These are phyloP conservation scores for Lathyrus oleraceus DNA, from an alignment of 306 rosid species.

Conservation along the genomic window DNA sequence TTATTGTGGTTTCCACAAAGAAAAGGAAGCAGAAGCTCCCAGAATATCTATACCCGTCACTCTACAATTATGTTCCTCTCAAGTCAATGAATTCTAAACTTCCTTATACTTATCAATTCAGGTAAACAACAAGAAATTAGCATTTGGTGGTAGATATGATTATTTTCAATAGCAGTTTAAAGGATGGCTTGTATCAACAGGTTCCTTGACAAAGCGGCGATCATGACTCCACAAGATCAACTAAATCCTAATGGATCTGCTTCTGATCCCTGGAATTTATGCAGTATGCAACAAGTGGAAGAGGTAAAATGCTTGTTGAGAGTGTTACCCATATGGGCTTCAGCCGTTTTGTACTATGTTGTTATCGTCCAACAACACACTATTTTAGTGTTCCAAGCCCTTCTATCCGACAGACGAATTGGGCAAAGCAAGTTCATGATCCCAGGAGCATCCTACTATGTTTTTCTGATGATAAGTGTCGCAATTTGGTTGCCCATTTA, in stretches of 20 bases:
- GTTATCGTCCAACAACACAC: conserved; percentile 66
- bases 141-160: conserved; percentile 29
- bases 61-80: conserved; percentile 55
- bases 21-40: conserved; percentile 55
- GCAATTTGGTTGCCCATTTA: conserved; percentile 71
- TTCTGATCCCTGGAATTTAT: conserved; percentile 71
- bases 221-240: conserved; percentile 54
- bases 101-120: conserved; percentile 67
- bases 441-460: conserved; percentile 77
- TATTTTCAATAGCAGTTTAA: neutral
- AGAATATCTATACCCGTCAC: conserved; percentile 55
- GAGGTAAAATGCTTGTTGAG: conserved; percentile 77
- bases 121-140: conserved; percentile 45
- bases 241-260: conserved; percentile 71
- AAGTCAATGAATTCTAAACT: conserved; percentile 64
- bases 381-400: conserved; percentile 77
- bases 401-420: conserved; percentile 60
- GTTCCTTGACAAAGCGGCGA: conserved; percentile 82
- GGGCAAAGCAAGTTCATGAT: conserved; percentile 57
- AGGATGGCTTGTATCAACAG: conserved; percentile 54
- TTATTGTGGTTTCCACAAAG: conserved; percentile 62
- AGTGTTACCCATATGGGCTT: conserved; percentile 74
- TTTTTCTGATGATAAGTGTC: conserved; percentile 69
- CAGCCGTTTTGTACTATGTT: conserved; percentile 51
- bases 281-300: conserved; percentile 87